Conservation (phyloP, 257 asterid species). For the Verbascum thapsus region DNA sequence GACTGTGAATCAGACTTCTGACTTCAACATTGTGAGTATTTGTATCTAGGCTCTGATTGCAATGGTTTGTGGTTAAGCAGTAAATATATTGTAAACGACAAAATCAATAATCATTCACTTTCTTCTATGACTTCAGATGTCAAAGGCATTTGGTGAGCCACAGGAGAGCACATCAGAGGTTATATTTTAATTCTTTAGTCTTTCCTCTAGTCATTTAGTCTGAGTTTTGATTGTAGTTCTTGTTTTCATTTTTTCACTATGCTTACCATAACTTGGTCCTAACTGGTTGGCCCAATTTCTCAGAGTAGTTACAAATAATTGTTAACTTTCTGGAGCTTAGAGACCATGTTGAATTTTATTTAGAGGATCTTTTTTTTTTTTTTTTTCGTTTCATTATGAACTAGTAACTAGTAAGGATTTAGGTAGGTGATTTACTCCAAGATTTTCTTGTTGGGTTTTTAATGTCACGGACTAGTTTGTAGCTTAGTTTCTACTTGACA, state of each 20-base stretch:
- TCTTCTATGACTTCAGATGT: constrained; percentile 42
- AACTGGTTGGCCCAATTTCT: neutral
- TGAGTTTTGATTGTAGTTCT: neutral
- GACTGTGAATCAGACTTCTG: constrained; percentile 58
- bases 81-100: neutral
- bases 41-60: constrained; percentile 18
- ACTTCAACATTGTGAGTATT: constrained; percentile 60
- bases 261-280: neutral
- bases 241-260: constrained; percentile 6
- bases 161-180: constrained; percentile 78
- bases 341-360: neutral
- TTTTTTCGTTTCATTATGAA: neutral
- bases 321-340: neutral
- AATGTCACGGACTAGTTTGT: constrained; percentile 1
- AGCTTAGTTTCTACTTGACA: neutral
- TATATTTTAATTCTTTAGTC: constrained; percentile 23
- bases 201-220: neutral
- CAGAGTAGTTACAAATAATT: neutral
- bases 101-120: neutral
- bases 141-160: constrained; percentile 54
- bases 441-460: no score
- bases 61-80: neutral
- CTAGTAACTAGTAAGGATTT: neutral
- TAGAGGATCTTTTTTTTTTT: neutral
- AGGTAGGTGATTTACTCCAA: no score